These are phyloP conservation scores for Cytospora chrysosperma DNA, from an alignment of 2,329 filamentous ascomycete species.

Conservation along the genomic window DNA sequence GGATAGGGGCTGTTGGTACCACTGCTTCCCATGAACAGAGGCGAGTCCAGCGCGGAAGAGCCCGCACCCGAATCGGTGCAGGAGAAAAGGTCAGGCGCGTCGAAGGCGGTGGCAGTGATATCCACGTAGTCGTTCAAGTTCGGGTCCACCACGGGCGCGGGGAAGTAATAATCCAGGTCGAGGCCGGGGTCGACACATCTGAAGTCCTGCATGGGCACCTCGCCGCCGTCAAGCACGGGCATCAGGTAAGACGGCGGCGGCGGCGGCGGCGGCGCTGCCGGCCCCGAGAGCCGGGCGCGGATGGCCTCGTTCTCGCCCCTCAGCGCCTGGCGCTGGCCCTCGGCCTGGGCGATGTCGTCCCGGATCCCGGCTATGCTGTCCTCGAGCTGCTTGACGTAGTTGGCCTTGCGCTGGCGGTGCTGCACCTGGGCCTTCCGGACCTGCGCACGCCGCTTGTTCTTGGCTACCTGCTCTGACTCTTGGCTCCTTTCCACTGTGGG, in stretches of 20 bases:
- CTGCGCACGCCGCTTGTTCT: slow-evolving; percentile 50
- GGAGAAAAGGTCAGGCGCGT: slow-evolving; percentile 28
- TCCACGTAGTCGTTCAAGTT: slow-evolving; percentile 39
- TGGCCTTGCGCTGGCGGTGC: slow-evolving; percentile 56
- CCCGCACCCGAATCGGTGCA: slow-evolving; percentile 26
- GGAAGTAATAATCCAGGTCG: slow-evolving; percentile 26
- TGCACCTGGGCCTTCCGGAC: slow-evolving; percentile 54
- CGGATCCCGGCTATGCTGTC: slow-evolving; percentile 48
- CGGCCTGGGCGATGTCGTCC: slow-evolving; percentile 44
- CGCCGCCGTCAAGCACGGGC: slow-evolving; percentile 32
- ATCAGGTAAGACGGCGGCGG: slow-evolving; percentile 24
- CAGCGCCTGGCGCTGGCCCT: slow-evolving; percentile 40
- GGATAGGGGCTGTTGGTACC: slow-evolving; percentile 11
- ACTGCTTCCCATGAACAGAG: slow-evolving; percentile 6
- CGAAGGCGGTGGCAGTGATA: slow-evolving; percentile 43
- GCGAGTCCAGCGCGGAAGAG: slow-evolving; percentile 22
- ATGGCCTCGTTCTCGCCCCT: slow-evolving; percentile 46
- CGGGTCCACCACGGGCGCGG: slow-evolving; percentile 8
- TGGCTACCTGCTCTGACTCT: slow-evolving; percentile 22
- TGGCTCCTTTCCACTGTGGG: slow-evolving; percentile 12
- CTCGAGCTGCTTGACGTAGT: slow-evolving; percentile 56
- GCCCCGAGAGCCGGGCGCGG: slow-evolving; percentile 33
- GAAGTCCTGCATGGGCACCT: slow-evolving; percentile 33
- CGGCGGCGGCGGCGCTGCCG: slow-evolving; percentile 26
- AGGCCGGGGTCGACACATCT: slow-evolving; percentile 43